Evolutionary conservation across 495 filamentous ascomycete genomes (phyloP).

Genomic region (Tuber aestivum): DNA sequence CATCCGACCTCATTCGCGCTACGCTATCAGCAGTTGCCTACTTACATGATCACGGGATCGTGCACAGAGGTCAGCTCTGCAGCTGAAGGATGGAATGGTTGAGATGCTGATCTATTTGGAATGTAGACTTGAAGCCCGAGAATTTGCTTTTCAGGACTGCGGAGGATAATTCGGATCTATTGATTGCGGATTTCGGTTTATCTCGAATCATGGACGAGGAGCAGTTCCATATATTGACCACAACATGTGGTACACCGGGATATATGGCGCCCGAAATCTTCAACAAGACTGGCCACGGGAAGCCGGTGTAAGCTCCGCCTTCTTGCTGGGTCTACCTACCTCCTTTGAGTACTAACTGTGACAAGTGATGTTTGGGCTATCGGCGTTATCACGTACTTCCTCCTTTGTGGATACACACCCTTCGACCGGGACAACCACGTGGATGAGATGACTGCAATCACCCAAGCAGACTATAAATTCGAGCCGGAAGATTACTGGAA

Average conservation of each 20-base stretch:
- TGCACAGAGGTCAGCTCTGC: constrained; percentile 73
- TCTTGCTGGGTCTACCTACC: constrained; percentile 1
- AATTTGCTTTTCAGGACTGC: constrained; percentile 74
- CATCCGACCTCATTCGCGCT: constrained; percentile 87
- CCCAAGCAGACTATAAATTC: constrained; percentile 92
- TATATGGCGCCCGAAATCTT: constrained; percentile 91
- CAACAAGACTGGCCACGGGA: constrained; percentile 71
- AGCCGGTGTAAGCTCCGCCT: constrained; percentile 59
- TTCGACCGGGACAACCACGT: constrained; percentile 96
- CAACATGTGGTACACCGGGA: constrained; percentile 93
- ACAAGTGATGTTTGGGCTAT: constrained; percentile 70
- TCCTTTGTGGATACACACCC: constrained; percentile 95
- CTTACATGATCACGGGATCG: constrained; percentile 95
- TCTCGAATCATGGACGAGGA: constrained; percentile 98
- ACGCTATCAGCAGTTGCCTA: constrained; percentile 97
- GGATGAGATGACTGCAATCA: constrained; percentile 98
- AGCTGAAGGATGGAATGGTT: not conserved
- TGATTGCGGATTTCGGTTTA: constrained; percentile 95
- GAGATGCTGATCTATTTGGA: constrained; percentile 11
- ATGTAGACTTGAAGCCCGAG: constrained; percentile 60
- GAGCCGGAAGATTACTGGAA: constrained; percentile 97
- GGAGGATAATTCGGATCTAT: constrained; percentile 76
- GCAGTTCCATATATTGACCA: constrained; percentile 95
- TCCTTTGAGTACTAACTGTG: constrained; percentile 7
- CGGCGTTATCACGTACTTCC: constrained; percentile 86